phyloP scores from a whole-genome alignment of 2,329 filamentous ascomycete species.

The Cladosporium oxysporum region DNA sequence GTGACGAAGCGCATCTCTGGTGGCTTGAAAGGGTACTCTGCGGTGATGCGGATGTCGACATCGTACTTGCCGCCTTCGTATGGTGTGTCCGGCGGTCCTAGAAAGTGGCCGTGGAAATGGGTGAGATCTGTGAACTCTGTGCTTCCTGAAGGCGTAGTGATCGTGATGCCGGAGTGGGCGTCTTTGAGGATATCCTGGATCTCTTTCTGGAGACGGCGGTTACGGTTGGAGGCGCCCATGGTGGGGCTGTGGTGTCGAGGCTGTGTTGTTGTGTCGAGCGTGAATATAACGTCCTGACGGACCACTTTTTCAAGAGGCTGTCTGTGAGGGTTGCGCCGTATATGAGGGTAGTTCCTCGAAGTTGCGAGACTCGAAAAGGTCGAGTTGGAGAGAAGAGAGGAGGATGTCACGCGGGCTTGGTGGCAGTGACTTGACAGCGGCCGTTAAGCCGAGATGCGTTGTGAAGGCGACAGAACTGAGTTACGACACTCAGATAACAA shows the following conservation, averaged over 20 bases:
- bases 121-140: slow-evolving; percentile 69
- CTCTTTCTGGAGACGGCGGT: slow-evolving; percentile 71
- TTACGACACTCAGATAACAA: background rate
- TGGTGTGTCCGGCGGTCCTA: slow-evolving; percentile 86
- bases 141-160: slow-evolving; percentile 45
- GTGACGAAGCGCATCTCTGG: slow-evolving; percentile 90
- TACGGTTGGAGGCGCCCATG: slow-evolving; percentile 58
- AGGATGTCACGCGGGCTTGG: slow-evolving; percentile 8
- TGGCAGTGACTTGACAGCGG: background rate
- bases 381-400: background rate
- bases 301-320: background rate
- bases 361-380: background rate
- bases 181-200: slow-evolving; percentile 74
- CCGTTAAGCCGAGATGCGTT: background rate
- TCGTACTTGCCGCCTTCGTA: slow-evolving; percentile 83
- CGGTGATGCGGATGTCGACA: slow-evolving; percentile 84
- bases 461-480: background rate
- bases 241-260: slow-evolving; percentile 10
- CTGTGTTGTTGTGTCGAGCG: background rate
- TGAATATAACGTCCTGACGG: background rate
- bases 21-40: slow-evolving; percentile 89
- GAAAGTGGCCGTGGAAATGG: slow-evolving; percentile 79
- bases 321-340: background rate
- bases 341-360: background rate
- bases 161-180: slow-evolving; percentile 72